Base-by-base conservation (phyloP, 306 rosid species). In the Cucumis cinereus region DNA sequence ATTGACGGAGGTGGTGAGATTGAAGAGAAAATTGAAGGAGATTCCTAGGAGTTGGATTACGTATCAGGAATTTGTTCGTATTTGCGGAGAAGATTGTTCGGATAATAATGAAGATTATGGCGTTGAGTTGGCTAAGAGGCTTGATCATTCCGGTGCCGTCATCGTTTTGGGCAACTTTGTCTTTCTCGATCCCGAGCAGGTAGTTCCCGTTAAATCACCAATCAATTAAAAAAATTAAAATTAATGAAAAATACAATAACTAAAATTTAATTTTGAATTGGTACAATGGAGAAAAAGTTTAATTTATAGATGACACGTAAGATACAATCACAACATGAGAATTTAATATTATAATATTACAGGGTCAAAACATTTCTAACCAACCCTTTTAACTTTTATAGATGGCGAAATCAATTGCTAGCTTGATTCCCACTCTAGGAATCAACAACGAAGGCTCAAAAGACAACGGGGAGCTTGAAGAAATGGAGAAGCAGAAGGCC, bases 121-220 rank as follows among this genome's bases (percentile, higher is more conserved):
- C 2, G 33, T 78, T 14, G 67, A 63, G 59, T 79, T 93, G 40
- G 93, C 91, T 0, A 88, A 86, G 77, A 81, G 74, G 93, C 83
- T 93, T 9, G 98, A 93, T 47, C 88, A 84, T 72, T 85, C 89
- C 12, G 93, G 93, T 10, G 76, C 83, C 63, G 98, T 93, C 20
- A 87, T 93, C 83, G 79, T 91, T 7, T 79, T 91, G 78, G 98
- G 98, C 67, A 92, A 89, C 80, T 17, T 64, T 17, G 98, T 91
- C 4, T 77, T 89, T 77, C 86, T 93, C 80, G 80, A 81, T 38
- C 98, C 97, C 0, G 96, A 93, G 33, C 92, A 91, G 98, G 98
- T 93, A 9, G 16, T 14, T 47, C 5, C 47, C 10, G 47, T 41
- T 9, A 41, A 1, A 41, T 9, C 47, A 41, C 47, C 47, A 0